A percentile compares a stretch with the other conserved stretches of the same genome.
Conservation (phyloP, 176 grass and related monocot genomes). For the Otatea glauca region DNA sequence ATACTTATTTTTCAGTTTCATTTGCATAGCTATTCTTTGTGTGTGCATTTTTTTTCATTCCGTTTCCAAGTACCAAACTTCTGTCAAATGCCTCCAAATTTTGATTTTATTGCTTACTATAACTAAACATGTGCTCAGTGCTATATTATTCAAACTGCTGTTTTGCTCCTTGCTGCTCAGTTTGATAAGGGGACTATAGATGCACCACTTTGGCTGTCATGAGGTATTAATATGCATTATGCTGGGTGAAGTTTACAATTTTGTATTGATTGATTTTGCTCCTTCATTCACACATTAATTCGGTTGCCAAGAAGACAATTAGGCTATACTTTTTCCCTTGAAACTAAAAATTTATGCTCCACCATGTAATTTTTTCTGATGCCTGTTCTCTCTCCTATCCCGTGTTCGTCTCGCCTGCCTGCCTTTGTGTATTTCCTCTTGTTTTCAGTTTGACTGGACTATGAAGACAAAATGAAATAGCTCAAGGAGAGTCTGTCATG, state of each 20-base stretch:
- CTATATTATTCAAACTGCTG: too few relatives aligned
- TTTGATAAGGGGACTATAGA: neutral
- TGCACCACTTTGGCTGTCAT: neutral
- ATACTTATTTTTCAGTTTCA: neutral
- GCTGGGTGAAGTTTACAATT: neutral
- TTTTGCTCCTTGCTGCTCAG: too few relatives aligned
- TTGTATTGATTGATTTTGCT: neutral
- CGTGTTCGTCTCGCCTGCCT: neutral
- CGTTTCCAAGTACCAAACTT: neutral
- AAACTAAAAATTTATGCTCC: neutral
- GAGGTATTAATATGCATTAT: neutral
- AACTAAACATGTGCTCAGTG: slow-evolving; percentile 3
- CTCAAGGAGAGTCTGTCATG: neutral
- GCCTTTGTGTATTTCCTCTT: slow-evolving; percentile 19
- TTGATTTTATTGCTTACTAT: neutral
- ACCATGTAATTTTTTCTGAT: neutral
- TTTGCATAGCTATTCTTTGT: neutral
- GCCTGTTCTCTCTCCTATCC: neutral
- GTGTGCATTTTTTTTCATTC: neutral
- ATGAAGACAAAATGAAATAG: slow-evolving; percentile 1
- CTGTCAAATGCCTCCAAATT: neutral
- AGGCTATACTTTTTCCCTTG: too few relatives aligned
- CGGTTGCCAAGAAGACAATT: neutral
- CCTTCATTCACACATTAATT: neutral
- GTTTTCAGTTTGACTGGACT: neutral